Base-by-base conservation (phyloP, 73 alveolate species). In the Effrenium voratum region DNA sequence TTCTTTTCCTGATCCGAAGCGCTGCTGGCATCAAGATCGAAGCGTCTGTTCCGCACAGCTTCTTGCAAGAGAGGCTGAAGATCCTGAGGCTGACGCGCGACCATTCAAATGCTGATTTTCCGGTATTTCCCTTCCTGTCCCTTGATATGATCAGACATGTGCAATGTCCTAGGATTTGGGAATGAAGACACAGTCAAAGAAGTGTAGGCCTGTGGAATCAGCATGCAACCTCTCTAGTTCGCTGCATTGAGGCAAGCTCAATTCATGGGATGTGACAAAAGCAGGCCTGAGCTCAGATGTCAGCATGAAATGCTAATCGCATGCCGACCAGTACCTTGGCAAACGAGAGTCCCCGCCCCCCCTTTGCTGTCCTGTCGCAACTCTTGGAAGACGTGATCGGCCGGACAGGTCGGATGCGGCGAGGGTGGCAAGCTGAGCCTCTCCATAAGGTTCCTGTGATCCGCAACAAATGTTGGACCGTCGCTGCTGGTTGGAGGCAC, bases 361-460 rank as follows among this genome's bases (percentile, higher is more conserved):
- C 38, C 32, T 63, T 10, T 63, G 76, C 76, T 19, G 76, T 63
- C 76, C 76, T 63, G 40, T 5, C 10, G 8, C 38, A 63, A 63
- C 36, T 8, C 76, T 4, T 26, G 38, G 36, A 63, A 63, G 76
- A 63, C 36, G 38, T 26, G 76, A 63, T 63, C 38, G 36, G 76
- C 76, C 32, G 76, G 76, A 28, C 76, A 28, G 38, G 76, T 26
- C 8, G 86, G 59, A 24, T 13, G 22, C 5, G 86, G 86, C 36
- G 52, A 57, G 6, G 55, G 40, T 13, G 86, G 86, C 36, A 75
- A 41, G 59, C 86, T 75, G 40, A 75, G 22, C 59, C 86, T 36
- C 36, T 75, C 86, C 86, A 75, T 75, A 12, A 75, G 59, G 36
- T 75, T 57, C 57, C 86, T 5, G 36, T 75, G 86, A 32, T 52